A percentile compares a stretch with the other conserved stretches of the same genome.
phyloP scores from a whole-genome alignment of 139 green algal species.

The Nannochloris sp. region DNA sequence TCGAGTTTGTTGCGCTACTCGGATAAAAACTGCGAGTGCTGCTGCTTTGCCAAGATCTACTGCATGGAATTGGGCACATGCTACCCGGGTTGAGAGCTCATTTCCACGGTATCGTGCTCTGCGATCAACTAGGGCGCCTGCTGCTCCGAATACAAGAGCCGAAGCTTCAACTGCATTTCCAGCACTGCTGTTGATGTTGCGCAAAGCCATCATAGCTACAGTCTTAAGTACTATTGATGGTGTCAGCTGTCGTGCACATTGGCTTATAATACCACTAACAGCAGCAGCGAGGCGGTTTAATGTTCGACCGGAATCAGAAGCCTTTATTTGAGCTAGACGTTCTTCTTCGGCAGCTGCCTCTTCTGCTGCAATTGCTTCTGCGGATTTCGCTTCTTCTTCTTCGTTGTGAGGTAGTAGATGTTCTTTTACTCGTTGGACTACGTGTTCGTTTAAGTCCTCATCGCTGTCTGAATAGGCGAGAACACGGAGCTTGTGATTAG shows the following conservation, averaged over 20 bases:
- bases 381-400: neutral
- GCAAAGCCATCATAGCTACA: conserved; percentile 7
- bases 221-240: neutral
- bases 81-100: neutral
- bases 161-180: neutral
- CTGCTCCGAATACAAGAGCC: neutral
- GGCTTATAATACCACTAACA: neutral
- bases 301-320: neutral
- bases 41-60: neutral
- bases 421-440: conserved; percentile 20
- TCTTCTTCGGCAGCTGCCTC: neutral
- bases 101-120: neutral
- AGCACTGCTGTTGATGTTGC: neutral
- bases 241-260: neutral
- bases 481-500: conserved; percentile 12
- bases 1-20: neutral
- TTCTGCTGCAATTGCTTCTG: neutral
- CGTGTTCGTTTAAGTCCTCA: conserved; percentile 25
- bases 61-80: neutral
- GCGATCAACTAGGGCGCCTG: conserved; percentile 1
- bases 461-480: conserved; percentile 30
- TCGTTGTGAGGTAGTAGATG: conserved; percentile 20
- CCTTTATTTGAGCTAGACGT: neutral
- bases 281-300: neutral
- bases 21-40: neutral